phyloP scores from a whole-genome alignment of 345 rosid genomes.

The Brassica carinata region DNA sequence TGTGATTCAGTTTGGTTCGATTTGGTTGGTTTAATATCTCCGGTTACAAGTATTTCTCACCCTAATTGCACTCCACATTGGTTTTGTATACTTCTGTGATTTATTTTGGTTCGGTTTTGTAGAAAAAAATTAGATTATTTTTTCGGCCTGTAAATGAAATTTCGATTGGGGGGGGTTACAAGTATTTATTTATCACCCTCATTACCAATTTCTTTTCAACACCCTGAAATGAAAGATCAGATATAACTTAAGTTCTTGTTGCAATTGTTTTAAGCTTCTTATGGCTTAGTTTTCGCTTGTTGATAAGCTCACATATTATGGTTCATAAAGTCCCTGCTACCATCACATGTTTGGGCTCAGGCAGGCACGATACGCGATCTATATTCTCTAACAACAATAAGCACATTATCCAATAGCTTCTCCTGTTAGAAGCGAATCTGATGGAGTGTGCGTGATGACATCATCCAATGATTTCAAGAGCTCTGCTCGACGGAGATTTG shows the following conservation, averaged over 20 bases:
- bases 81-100: neutral
- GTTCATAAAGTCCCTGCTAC: neutral
- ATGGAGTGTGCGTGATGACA: constrained; percentile 40
- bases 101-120: neutral
- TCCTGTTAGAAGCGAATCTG: neutral
- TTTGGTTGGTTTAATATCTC: neutral
- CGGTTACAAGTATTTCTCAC: neutral
- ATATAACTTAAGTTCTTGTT: neutral
- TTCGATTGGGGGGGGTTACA: no score
- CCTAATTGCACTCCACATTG: neutral
- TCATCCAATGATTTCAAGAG: constrained; percentile 44
- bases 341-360: constrained; percentile 1
- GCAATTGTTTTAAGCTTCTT: neutral
- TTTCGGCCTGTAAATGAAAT: no score
- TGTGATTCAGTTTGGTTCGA: neutral
- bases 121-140: neutral
- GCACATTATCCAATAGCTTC: constrained; percentile 25
- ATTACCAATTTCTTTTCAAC: no score
- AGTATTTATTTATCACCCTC: no score
- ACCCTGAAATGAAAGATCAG: neutral
- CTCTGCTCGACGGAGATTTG: constrained; percentile 54
- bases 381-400: neutral
- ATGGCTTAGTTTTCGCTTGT: neutral
- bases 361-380: neutral
- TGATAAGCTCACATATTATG: neutral